Evolutionary conservation across 139 green algal species (phyloP).

Genomic region (Medakamo hakoo): DNA sequence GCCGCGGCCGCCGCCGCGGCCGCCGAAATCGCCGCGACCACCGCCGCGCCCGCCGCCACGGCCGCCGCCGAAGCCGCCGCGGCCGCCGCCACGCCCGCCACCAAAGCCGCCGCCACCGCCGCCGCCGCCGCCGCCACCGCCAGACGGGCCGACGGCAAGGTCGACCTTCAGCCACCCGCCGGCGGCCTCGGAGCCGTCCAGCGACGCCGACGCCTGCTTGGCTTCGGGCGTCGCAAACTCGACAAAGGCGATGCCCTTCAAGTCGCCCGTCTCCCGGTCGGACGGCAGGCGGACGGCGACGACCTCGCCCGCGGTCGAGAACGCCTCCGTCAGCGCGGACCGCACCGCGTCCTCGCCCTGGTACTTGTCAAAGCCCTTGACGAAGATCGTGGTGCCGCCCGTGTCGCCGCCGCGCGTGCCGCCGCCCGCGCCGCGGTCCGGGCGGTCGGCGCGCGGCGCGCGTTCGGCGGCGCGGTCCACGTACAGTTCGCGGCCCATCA

Average conservation of each 20-base stretch:
- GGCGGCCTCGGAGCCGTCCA: conserved; percentile 36
- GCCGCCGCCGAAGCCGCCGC: conserved; percentile 16
- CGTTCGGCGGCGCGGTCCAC: conserved; percentile 36
- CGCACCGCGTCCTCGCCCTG: conserved; percentile 49
- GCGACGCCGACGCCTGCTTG: conserved; percentile 35
- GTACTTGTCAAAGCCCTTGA: conserved; percentile 59
- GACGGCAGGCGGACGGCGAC: conserved; percentile 45
- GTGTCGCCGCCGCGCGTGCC: conserved; percentile 3
- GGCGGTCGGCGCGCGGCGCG: conserved; percentile 6
- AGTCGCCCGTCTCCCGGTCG: conserved; percentile 47
- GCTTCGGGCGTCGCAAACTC: conserved; percentile 40
- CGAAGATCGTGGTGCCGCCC: conserved; percentile 43
- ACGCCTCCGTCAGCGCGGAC: conserved; percentile 37
- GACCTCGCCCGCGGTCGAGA: conserved; percentile 37
- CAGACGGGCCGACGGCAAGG: conserved; percentile 7
- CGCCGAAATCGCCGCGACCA: conserved; percentile 9
- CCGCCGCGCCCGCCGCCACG: conserved; percentile 10
- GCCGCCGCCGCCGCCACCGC: conserved; percentile 4
- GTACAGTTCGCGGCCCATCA: conserved; percentile 41
- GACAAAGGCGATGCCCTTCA: conserved; percentile 64
- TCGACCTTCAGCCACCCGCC: conserved; percentile 42
- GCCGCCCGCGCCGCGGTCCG: neutral
- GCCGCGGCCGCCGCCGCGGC: conserved; percentile 23
- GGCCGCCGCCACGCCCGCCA: conserved; percentile 6
- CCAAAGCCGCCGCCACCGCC: conserved; percentile 16